Evolutionary conservation across 2,329 filamentous ascomycete species (phyloP).

Genomic region (Leptoxyphium fumago): DNA sequence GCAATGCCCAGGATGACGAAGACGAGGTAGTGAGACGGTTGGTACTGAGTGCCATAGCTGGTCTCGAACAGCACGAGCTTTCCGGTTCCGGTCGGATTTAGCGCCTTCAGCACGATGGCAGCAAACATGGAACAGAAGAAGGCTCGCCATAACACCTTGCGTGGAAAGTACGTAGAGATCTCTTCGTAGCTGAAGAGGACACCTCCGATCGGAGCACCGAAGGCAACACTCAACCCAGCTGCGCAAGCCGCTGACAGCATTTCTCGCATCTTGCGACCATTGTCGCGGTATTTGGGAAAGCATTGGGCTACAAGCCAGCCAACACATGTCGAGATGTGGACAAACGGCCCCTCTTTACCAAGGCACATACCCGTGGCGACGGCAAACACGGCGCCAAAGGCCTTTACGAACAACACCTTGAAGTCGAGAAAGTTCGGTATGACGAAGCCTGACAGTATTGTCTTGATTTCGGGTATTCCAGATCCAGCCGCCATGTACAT

Average conservation of each 20-base stretch:
- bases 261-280: constrained; percentile 43
- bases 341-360: constrained; percentile 48
- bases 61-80: constrained; percentile 48
- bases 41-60: constrained; percentile 42
- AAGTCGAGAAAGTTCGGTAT: constrained; percentile 43
- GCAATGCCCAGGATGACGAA: constrained; percentile 42
- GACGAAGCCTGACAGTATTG: constrained; percentile 44
- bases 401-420: constrained; percentile 42
- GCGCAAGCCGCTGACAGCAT: constrained; percentile 44
- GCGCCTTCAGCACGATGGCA: constrained; percentile 38
- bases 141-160: constrained; percentile 43
- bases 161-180: constrained; percentile 45
- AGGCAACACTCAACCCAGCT: constrained; percentile 44
- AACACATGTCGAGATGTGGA: constrained; percentile 45
- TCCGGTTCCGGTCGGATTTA: constrained; percentile 46
- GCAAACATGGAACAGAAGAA: constrained; percentile 44
- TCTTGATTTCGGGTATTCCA: constrained; percentile 49
- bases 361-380: constrained; percentile 46
- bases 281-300: constrained; percentile 44
- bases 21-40: constrained; percentile 39
- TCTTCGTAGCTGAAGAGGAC: constrained; percentile 48
- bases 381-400: constrained; percentile 42
- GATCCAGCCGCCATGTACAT: constrained; percentile 46
- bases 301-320: constrained; percentile 37
- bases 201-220: constrained; percentile 47